A percentile compares a stretch with the other conserved stretches of the same genome.
These are phyloP conservation scores for Trichocladium antarcticum DNA, from an alignment of 495 filamentous ascomycete genomes.

Conservation along the genomic window DNA sequence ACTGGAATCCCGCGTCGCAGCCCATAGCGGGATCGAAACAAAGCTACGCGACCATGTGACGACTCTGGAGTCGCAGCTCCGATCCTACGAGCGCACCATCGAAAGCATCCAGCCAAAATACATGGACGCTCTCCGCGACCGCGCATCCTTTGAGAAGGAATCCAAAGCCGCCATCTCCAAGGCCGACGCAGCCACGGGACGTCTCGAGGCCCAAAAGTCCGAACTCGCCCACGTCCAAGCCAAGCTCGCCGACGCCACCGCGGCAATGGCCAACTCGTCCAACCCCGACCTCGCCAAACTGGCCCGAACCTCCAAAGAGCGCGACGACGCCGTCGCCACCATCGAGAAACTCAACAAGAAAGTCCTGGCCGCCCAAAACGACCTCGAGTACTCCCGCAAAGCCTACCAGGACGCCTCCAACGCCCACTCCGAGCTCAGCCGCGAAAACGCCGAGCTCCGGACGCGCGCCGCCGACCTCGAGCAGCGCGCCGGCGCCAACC, in stretches of 20 bases:
- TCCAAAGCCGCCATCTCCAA: conserved; percentile 21
- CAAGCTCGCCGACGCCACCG: conserved; percentile 40
- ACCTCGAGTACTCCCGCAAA: conserved; percentile 49
- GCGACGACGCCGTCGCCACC: conserved; percentile 20
- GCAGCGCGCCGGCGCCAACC: conserved; percentile 42
- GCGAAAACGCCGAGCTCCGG: conserved; percentile 42
- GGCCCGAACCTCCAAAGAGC: conserved; percentile 32
- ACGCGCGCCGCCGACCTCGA: conserved; percentile 38
- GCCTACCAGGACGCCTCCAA: conserved; percentile 56
- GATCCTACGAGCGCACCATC: conserved; percentile 20
- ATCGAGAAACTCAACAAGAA: conserved; percentile 38
- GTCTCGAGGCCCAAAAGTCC: conserved; percentile 30
- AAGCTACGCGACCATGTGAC: conserved; percentile 21
- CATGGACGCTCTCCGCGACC: conserved; percentile 31
- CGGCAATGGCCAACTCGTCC: conserved; percentile 35
- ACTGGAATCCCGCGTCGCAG: conserved; percentile 19
- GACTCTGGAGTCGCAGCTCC: conserved; percentile 23
- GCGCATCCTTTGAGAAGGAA: conserved; percentile 27
- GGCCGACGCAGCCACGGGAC: conserved; percentile 8
- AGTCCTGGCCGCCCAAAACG: conserved; percentile 24
- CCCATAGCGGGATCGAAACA: conserved; percentile 17
- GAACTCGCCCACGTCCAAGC: conserved; percentile 40
- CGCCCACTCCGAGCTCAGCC: conserved; percentile 37
- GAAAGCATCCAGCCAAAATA: conserved; percentile 23
- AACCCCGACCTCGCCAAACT: conserved; percentile 42